These are phyloP conservation scores for Hyphopichia pseudoburtonii DNA, from an alignment of 1,139 yeast species.

Conservation along the genomic window DNA sequence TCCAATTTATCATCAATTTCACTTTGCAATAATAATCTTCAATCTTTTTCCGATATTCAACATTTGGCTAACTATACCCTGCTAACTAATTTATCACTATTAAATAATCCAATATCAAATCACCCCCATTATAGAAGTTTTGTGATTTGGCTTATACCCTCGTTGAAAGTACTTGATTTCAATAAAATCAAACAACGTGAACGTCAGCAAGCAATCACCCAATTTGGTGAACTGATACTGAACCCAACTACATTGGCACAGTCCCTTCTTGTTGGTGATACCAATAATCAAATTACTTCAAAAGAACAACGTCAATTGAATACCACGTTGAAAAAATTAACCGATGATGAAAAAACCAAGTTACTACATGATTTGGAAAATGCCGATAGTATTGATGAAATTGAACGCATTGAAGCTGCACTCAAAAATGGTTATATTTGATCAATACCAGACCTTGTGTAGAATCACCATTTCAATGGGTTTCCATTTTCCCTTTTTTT, in stretches of 20 bases:
- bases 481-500: background rate
- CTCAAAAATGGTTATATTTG: slow-evolving; percentile 35
- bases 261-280: slow-evolving; percentile 8
- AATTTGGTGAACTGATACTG: slow-evolving; percentile 39
- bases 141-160: slow-evolving; percentile 63
- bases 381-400: slow-evolving; percentile 73
- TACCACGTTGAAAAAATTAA: slow-evolving; percentile 41
- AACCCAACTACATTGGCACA: slow-evolving; percentile 8
- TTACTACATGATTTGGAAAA: slow-evolving; percentile 54
- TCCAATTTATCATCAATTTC: slow-evolving; percentile 53
- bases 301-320: slow-evolving; percentile 4
- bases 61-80: slow-evolving; percentile 32
- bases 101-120: slow-evolving; percentile 61
- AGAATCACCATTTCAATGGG: too few relatives aligned
- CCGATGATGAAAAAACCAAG: slow-evolving; percentile 51
- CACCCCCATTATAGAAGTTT: slow-evolving; percentile 59
- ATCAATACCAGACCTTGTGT: too few relatives aligned
- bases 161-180: slow-evolving; percentile 65
- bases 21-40: slow-evolving; percentile 52
- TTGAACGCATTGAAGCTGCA: slow-evolving; percentile 64
- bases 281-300: background rate
- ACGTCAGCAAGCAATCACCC: slow-evolving; percentile 38
- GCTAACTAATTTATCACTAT: slow-evolving; percentile 50
- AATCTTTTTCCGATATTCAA: slow-evolving; percentile 38
- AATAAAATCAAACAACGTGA: slow-evolving; percentile 59